These are phyloP conservation scores for Thielaviopsis ethacetica DNA, from an alignment of 2,329 filamentous ascomycete genomes.

Conservation along the genomic window DNA sequence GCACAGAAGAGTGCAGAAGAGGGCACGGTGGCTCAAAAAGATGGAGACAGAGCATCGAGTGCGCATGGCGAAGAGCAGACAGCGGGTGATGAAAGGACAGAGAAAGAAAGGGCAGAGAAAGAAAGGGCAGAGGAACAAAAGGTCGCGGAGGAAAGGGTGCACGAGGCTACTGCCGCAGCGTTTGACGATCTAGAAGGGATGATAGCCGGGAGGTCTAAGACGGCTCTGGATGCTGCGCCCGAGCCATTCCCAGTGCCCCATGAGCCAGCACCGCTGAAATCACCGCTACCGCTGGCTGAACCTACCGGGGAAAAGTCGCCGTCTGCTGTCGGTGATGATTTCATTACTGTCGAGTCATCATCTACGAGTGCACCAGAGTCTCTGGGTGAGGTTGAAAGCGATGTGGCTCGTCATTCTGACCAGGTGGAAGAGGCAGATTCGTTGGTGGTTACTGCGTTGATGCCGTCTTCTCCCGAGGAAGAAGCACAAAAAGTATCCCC, in stretches of 20 bases:
- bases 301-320: neutral
- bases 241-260: neutral
- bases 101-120: neutral
- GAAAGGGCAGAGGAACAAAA: neutral
- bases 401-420: neutral
- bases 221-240: neutral
- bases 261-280: neutral
- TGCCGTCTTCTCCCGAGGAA: neutral
- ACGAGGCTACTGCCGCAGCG: neutral
- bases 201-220: neutral
- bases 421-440: neutral
- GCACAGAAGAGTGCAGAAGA: neutral
- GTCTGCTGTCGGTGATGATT: neutral
- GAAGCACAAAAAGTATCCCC: neutral
- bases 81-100: neutral
- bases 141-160: neutral
- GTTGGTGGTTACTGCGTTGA: neutral
- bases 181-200: neutral
- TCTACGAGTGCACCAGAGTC: neutral
- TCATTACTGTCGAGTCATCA: neutral
- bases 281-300: neutral
- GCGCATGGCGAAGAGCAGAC: neutral
- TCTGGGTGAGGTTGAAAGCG: neutral
- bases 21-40: neutral
- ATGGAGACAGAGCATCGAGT: neutral